phyloP scores from a whole-genome alignment of 1,139 yeast genomes.

The Saccharomyces hybrid region DNA sequence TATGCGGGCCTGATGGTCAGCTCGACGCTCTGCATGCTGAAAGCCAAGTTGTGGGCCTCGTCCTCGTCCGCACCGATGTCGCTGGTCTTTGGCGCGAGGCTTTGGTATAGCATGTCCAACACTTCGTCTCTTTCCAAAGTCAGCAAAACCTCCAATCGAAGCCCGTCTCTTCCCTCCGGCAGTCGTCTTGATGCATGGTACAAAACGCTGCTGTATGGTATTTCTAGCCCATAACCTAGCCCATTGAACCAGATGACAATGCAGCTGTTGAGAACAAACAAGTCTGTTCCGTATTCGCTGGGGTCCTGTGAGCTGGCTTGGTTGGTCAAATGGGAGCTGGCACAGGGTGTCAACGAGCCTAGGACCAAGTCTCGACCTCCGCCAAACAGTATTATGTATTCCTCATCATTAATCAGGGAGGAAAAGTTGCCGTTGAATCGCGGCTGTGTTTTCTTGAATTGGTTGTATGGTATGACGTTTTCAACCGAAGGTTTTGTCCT shows the following conservation, averaged over 20 bases:
- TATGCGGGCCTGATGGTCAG: constrained; percentile 31
- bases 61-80: neutral
- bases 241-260: constrained; percentile 34
- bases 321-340: neutral
- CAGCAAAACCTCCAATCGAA: constrained; percentile 21
- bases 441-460: constrained; percentile 29
- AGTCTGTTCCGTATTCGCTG: constrained; percentile 21
- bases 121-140: constrained; percentile 26
- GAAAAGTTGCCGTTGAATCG: constrained; percentile 20
- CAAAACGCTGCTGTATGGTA: constrained; percentile 30
- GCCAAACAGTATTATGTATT: constrained; percentile 30
- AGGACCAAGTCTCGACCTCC: constrained; percentile 35
- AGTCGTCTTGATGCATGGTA: constrained; percentile 30
- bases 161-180: constrained; percentile 19
- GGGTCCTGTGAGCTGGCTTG: neutral
- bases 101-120: constrained; percentile 17
- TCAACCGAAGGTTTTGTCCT: constrained; percentile 32
- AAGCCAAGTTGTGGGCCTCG: neutral
- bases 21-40: constrained; percentile 25
- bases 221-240: constrained; percentile 31
- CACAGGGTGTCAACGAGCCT: constrained; percentile 12
- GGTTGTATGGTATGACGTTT: constrained; percentile 31
- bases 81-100: neutral
- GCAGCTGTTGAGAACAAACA: constrained; percentile 32
- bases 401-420: constrained; percentile 6